A percentile compares a stretch with the other conserved stretches of the same genome.
Conservation (phyloP, 306 rosid genomes). For the Comarum palustre region DNA sequence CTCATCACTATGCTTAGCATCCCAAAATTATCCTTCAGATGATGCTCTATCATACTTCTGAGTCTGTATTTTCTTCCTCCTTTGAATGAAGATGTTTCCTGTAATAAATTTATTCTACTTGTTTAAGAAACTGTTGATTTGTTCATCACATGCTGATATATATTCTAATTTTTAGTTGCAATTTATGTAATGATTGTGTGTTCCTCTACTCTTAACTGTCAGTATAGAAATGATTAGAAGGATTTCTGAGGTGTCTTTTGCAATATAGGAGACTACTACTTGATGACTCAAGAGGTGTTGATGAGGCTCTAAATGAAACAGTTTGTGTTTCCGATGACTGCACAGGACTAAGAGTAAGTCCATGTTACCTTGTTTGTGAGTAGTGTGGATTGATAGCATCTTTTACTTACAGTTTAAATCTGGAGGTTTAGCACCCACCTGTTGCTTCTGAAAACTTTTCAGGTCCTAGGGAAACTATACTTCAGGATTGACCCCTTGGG, state of each 20-base stretch:
- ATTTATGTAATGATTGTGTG: conserved; percentile 6
- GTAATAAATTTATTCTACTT: background rate
- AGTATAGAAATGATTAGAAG: background rate
- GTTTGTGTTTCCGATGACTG: conserved; percentile 63
- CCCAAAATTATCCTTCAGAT: background rate
- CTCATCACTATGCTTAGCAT: background rate
- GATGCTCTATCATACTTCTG: background rate
- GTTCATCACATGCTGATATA: background rate
- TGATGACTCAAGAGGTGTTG: conserved; percentile 90
- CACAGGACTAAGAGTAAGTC: conserved; percentile 71
- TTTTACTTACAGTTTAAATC: conserved; percentile 3
- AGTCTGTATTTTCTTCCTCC: background rate
- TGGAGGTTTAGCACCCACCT: conserved; percentile 8
- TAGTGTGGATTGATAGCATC: background rate
- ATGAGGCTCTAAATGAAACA: conserved; percentile 78
- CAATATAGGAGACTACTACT: conserved; percentile 61
- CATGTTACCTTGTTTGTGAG: background rate
- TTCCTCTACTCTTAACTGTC: background rate
- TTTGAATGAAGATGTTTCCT: background rate
- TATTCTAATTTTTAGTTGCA: background rate
- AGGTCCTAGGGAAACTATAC: conserved; percentile 78
- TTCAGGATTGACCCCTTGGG: conserved; percentile 75
- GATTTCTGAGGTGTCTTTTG: conserved; percentile 10
- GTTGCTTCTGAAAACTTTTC: conserved; percentile 24
- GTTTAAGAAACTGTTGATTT: background rate